Conservation (phyloP, 1,284 basidiomycete genomes). For the Sanghuangporus weigelae region DNA sequence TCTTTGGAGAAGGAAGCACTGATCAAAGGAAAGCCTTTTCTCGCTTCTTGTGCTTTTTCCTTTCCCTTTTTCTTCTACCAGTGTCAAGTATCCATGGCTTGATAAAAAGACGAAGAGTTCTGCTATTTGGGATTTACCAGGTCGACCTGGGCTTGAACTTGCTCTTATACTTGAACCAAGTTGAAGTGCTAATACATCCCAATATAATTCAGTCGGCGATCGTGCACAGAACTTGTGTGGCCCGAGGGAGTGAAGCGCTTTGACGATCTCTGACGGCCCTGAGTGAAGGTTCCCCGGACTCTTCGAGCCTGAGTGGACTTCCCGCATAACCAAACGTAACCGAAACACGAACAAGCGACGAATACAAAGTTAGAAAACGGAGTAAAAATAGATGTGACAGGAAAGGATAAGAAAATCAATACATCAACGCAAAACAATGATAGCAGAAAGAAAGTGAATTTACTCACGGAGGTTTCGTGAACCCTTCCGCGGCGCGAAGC, state of each 20-base stretch:
- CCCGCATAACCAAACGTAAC: not conserved
- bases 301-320: not conserved
- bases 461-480: constrained; percentile 13
- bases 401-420: too few species aligned
- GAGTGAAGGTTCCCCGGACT: not conserved
- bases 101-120: constrained; percentile 5
- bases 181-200: constrained; percentile 6
- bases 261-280: constrained; percentile 11
- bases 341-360: too few species aligned
- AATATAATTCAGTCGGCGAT: constrained; percentile 6
- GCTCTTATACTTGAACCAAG: not conserved
- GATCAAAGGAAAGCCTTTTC: constrained; percentile 14
- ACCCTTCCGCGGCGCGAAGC: constrained; percentile 12
- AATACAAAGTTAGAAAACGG: too few species aligned
- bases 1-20: constrained; percentile 13
- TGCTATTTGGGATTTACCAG: not conserved
- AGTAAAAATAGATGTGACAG: too few species aligned
- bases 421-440: not conserved
- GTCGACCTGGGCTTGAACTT: not conserved
- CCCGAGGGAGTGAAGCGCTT: constrained; percentile 7
- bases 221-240: constrained; percentile 7
- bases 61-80: not conserved
- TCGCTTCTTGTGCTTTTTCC: not conserved
- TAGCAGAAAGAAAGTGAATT: not conserved
- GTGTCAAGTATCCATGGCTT: constrained; percentile 7